These are phyloP conservation scores for Asclepias syriaca DNA, from an alignment of 257 asterid genomes.

Conservation along the genomic window DNA sequence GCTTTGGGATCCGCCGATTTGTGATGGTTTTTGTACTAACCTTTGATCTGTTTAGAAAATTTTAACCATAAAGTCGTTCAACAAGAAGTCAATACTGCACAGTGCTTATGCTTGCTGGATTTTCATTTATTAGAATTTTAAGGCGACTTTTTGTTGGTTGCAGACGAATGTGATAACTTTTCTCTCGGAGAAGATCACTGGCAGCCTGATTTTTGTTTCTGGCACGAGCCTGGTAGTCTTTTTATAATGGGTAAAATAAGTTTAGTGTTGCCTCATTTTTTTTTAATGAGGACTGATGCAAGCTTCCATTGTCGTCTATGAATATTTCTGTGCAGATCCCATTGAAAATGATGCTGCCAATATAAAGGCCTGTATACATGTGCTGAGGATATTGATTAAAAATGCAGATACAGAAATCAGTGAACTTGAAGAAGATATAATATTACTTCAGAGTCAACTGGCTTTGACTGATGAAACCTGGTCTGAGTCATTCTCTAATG, in stretches of 20 bases:
- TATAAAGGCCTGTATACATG: constrained; percentile 44
- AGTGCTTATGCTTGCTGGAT: not conserved
- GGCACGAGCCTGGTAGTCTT: constrained; percentile 27
- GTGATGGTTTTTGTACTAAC: constrained; percentile 23
- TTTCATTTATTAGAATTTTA: constrained; percentile 3
- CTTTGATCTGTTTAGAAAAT: constrained; percentile 14
- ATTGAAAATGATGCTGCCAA: constrained; percentile 55
- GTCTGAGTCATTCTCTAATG: constrained; percentile 32
- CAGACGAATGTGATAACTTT: constrained; percentile 17
- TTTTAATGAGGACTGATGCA: not conserved
- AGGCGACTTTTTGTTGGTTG: constrained; percentile 3
- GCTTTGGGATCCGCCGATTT: constrained; percentile 36
- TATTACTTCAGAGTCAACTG: constrained; percentile 41
- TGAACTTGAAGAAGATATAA: constrained; percentile 46
- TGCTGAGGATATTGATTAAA: constrained; percentile 36
- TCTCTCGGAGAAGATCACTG: constrained; percentile 12
- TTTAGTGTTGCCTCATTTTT: not conserved
- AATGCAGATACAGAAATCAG: constrained; percentile 46
- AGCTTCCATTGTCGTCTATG: constrained; percentile 3
- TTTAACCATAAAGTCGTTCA: not conserved
- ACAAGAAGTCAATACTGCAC: not conserved
- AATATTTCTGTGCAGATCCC: constrained; percentile 33
- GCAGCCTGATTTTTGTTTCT: constrained; percentile 14
- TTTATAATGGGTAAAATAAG: not conserved
- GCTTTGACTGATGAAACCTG: constrained; percentile 37